These are phyloP conservation scores for Ilyonectria destructans DNA, from an alignment of 2,329 filamentous ascomycete species.

Conservation along the genomic window DNA sequence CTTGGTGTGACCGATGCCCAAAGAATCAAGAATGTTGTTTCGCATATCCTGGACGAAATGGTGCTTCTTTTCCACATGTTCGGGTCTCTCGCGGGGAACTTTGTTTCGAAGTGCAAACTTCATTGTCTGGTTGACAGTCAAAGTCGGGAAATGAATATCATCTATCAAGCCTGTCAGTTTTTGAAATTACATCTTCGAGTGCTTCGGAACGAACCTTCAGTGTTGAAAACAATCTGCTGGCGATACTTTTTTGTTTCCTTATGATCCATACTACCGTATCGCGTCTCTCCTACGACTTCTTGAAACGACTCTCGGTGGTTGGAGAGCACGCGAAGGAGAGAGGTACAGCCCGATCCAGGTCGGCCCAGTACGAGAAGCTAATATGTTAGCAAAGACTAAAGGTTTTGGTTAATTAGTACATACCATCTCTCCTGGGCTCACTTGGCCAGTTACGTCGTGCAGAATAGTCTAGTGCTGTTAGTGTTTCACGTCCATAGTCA, in stretches of 20 bases:
- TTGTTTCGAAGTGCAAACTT: slow-evolving; percentile 75
- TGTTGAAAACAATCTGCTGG: slow-evolving; percentile 53
- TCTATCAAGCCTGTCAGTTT: slow-evolving; percentile 35
- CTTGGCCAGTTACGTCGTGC: slow-evolving; percentile 57
- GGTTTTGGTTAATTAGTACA: not conserved
- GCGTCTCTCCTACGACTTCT: slow-evolving; percentile 47
- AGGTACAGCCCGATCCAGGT: slow-evolving; percentile 53
- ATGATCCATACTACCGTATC: slow-evolving; percentile 49
- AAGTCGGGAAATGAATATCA: slow-evolving; percentile 76
- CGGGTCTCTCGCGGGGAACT: slow-evolving; percentile 72
- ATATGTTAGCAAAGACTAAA: slow-evolving; percentile 27
- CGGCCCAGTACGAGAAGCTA: slow-evolving; percentile 53
- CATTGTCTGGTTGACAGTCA: slow-evolving; percentile 77
- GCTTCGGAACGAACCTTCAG: slow-evolving; percentile 42
- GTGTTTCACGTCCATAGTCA: not conserved
- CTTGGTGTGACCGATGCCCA: slow-evolving; percentile 77
- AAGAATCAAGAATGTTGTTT: slow-evolving; percentile 64
- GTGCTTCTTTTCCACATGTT: slow-evolving; percentile 44
- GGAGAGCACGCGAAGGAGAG: slow-evolving; percentile 50
- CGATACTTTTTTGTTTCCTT: slow-evolving; percentile 46
- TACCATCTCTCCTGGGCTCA: slow-evolving; percentile 62
- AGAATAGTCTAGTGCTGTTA: slow-evolving; percentile 55
- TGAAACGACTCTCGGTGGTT: slow-evolving; percentile 51
- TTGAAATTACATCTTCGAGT: not conserved
- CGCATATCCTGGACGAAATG: slow-evolving; percentile 52